Conservation (phyloP, 768 basidiomycete genomes). For the Lentinula guzmanii region DNA sequence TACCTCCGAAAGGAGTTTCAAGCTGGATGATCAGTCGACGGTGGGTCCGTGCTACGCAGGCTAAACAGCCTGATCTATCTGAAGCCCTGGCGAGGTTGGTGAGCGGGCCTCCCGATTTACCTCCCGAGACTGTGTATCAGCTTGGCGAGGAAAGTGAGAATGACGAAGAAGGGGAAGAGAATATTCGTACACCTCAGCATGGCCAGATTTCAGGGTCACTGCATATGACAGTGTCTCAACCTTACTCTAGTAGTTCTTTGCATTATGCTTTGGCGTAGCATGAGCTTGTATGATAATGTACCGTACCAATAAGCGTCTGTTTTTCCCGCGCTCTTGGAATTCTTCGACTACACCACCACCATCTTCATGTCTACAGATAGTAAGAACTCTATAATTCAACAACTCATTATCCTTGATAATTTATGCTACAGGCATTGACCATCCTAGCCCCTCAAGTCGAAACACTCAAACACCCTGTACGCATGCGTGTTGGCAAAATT, state of each 20-base stretch:
- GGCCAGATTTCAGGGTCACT: background rate
- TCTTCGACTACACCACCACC: background rate
- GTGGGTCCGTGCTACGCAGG: constrained; percentile 45
- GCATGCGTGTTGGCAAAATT: background rate
- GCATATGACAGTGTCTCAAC: constrained; percentile 1
- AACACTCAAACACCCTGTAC: background rate
- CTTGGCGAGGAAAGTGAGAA: constrained; percentile 57
- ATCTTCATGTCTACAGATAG: background rate
- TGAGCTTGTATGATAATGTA: background rate
- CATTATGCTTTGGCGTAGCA: constrained; percentile 23
- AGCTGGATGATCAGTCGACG: constrained; percentile 74
- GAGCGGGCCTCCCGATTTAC: constrained; percentile 40
- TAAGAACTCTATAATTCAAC: background rate
- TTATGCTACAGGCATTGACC: background rate
- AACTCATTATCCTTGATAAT: background rate
- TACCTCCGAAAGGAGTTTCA: constrained; percentile 61
- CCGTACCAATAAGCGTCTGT: background rate
- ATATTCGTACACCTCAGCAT: constrained; percentile 5
- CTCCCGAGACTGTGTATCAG: constrained; percentile 38
- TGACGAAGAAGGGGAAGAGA: constrained; percentile 20
- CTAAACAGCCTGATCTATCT: constrained; percentile 41
- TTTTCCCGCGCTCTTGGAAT: background rate
- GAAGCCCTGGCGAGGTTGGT: constrained; percentile 37
- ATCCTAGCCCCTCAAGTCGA: background rate
- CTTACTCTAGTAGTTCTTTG: constrained; percentile 22